phyloP scores from a whole-genome alignment of 2,329 filamentous ascomycete species.

The Arthroderma sp. region DNA sequence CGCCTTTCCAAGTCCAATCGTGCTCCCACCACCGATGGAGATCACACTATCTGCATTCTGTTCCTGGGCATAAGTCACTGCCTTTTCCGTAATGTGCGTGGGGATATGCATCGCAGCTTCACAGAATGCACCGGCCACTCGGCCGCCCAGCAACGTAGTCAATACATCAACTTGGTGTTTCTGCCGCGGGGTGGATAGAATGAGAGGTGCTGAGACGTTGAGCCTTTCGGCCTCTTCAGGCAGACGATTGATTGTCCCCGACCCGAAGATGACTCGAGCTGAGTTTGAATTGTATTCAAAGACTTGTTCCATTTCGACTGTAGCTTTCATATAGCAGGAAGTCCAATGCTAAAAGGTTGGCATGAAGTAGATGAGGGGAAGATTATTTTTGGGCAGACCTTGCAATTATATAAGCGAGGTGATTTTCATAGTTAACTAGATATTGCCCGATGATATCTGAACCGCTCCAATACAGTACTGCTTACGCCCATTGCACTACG shows the following conservation, averaged over 20 bases:
- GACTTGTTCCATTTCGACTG: conserved; percentile 29
- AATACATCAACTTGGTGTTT: conserved; percentile 34
- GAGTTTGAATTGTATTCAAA: conserved; percentile 46
- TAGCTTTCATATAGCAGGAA: too few relatives aligned
- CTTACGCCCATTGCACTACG: not conserved
- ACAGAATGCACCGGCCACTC: conserved; percentile 39
- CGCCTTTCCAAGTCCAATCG: conserved; percentile 49
- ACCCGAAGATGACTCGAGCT: conserved; percentile 44
- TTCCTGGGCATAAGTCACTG: conserved; percentile 34
- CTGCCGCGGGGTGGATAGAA: conserved; percentile 46
- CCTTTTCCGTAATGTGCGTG: conserved; percentile 43
- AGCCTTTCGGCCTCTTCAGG: conserved; percentile 33
- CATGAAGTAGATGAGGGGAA: not conserved
- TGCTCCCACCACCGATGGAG: conserved; percentile 50
- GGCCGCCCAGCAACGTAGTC: conserved; percentile 31
- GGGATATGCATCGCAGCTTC: conserved; percentile 53
- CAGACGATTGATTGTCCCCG: conserved; percentile 39
- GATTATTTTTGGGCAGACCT: not conserved
- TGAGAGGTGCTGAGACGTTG: conserved; percentile 37
- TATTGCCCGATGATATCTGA: too few relatives aligned
- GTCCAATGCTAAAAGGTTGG: too few relatives aligned
- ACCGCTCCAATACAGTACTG: too few relatives aligned
- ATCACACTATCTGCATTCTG: conserved; percentile 42
- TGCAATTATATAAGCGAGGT: not conserved
- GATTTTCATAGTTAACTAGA: too few relatives aligned